Conservation (phyloP, 352 stramenopile genomes). For the Phytophthora pluvialis region DNA sequence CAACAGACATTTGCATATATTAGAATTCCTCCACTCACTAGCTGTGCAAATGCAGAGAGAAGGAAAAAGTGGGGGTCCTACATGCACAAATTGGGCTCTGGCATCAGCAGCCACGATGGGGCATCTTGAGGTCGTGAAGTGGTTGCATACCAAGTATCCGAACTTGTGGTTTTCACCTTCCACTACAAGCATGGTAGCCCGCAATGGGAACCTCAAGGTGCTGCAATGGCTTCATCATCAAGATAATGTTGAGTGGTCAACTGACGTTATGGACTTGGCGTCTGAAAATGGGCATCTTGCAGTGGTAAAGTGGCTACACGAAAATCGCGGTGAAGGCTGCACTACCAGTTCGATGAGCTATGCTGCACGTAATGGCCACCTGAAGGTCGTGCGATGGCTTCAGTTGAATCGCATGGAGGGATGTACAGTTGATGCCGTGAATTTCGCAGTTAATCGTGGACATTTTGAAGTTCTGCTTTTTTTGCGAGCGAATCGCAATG, state of each 20-base stretch:
- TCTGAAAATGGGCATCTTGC: slow-evolving; percentile 23
- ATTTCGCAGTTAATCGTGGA: slow-evolving; percentile 3
- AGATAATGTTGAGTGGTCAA: slow-evolving; percentile 11
- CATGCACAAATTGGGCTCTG: slow-evolving; percentile 12
- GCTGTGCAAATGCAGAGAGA: slow-evolving; percentile 8
- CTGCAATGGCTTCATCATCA: slow-evolving; percentile 19
- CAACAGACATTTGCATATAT: slow-evolving; percentile 14
- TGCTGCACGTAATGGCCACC: slow-evolving; percentile 1
- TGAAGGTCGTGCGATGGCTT: slow-evolving; percentile 5
- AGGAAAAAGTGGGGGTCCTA: slow-evolving; percentile 9
- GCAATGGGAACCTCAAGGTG: slow-evolving; percentile 16
- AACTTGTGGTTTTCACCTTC: not conserved
- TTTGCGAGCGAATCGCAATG: not conserved
- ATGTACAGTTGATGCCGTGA: slow-evolving; percentile 9
- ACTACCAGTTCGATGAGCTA: slow-evolving; percentile 3
- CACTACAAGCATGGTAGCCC: slow-evolving; percentile 5
- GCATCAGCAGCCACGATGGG: not conserved
- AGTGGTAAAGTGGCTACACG: slow-evolving; percentile 25
- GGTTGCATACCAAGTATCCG: slow-evolving; percentile 14
- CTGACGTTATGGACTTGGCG: slow-evolving; percentile 10
- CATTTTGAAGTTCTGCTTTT: slow-evolving; percentile 20
- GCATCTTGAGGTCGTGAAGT: slow-evolving; percentile 16
- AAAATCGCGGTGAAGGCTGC: slow-evolving; percentile 2
- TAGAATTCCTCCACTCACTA: slow-evolving; percentile 14
- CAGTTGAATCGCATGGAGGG: slow-evolving; percentile 8